phyloP scores from a whole-genome alignment of 441 rosid species.

The Populus hybrid region DNA sequence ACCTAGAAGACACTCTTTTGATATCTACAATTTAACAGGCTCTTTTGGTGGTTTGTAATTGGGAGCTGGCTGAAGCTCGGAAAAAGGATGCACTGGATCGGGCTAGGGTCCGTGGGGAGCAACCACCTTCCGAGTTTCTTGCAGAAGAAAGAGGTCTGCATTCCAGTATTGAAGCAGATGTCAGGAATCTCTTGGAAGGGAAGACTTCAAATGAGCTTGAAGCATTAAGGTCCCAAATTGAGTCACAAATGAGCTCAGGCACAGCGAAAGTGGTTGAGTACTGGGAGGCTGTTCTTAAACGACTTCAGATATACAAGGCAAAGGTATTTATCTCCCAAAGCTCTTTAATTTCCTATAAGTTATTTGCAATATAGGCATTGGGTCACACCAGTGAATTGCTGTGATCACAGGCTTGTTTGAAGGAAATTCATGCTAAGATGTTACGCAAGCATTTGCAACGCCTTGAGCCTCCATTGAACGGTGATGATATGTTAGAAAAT shows the following conservation, averaged over 20 bases:
- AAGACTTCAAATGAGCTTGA: slow-evolving; percentile 71
- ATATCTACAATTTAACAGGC: slow-evolving; percentile 48
- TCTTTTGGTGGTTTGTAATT: slow-evolving; percentile 78
- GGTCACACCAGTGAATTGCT: slow-evolving; percentile 23
- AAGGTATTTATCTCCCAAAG: slow-evolving; percentile 45
- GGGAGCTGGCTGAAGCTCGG: slow-evolving; percentile 94
- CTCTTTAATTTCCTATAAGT: not conserved
- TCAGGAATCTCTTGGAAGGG: slow-evolving; percentile 69
- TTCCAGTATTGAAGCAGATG: slow-evolving; percentile 81
- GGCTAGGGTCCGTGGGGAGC: slow-evolving; percentile 91
- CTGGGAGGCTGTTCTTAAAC: slow-evolving; percentile 92
- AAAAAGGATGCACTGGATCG: slow-evolving; percentile 87
- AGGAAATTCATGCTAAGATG: slow-evolving; percentile 88
- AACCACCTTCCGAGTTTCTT: slow-evolving; percentile 88
- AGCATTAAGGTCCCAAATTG: slow-evolving; percentile 59
- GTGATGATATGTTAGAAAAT: slow-evolving; percentile 44
- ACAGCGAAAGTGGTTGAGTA: slow-evolving; percentile 93
- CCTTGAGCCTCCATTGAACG: slow-evolving; percentile 65
- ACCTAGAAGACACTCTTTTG: slow-evolving; percentile 1
- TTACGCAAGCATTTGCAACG: slow-evolving; percentile 67
- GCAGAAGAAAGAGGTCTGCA: slow-evolving; percentile 94
- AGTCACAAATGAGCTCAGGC: slow-evolving; percentile 81
- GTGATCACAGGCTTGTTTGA: slow-evolving; percentile 73
- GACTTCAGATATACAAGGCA: slow-evolving; percentile 84
- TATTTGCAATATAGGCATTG: not conserved